These are phyloP conservation scores for Sicyos edulis DNA, from an alignment of 306 rosid species.

Conservation along the genomic window DNA sequence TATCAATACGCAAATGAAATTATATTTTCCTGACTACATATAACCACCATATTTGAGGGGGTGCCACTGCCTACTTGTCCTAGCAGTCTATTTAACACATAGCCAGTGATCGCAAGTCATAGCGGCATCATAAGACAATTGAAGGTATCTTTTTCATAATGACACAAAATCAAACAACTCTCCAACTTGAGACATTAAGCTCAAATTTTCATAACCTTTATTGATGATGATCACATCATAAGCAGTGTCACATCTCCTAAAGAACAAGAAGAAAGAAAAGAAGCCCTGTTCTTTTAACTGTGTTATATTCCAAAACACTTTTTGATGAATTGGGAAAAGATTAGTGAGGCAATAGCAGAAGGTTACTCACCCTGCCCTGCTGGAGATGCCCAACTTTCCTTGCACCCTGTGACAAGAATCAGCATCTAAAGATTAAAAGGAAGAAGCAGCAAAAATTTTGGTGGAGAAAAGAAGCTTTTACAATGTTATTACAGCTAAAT, in stretches of 20 bases:
- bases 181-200: neutral
- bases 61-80: neutral
- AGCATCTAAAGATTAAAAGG: conserved; percentile 17
- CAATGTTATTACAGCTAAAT: conserved; percentile 33
- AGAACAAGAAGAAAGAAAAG: neutral
- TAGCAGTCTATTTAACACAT: neutral
- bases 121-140: no score
- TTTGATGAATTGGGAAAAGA: neutral
- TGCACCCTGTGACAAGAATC: conserved; percentile 59
- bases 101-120: neutral
- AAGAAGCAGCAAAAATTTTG: conserved; percentile 33
- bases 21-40: neutral
- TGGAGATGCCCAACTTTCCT: conserved; percentile 49
- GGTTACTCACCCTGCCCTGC: conserved; percentile 26
- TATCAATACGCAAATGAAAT: neutral
- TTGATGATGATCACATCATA: neutral
- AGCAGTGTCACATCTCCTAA: no score
- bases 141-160: no score
- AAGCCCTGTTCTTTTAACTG: conserved; percentile 15
- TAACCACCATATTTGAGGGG: neutral
- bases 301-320: neutral
- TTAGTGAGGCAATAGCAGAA: conserved; percentile 6
- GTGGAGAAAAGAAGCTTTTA: conserved; percentile 49
- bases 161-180: conserved; percentile 1
- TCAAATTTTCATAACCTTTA: neutral